These are phyloP conservation scores for Psilocybe azurescens DNA, from an alignment of 768 basidiomycete genomes.

Conservation along the genomic window DNA sequence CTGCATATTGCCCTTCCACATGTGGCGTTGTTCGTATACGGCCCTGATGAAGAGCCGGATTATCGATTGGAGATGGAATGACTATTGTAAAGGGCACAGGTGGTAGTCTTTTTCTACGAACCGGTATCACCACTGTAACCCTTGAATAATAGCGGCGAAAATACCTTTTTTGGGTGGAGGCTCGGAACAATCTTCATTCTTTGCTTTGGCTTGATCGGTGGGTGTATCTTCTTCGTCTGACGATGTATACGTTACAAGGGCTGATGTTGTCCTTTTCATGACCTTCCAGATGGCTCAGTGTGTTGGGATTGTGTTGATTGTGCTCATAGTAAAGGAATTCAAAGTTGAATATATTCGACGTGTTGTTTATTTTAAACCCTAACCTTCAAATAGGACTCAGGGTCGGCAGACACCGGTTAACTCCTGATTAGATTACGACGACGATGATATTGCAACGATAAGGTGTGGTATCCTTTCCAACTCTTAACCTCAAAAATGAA, in stretches of 20 bases:
- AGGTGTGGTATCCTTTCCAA: neutral
- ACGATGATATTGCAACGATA: neutral
- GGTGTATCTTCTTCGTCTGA: constrained; percentile 48
- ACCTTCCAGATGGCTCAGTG: neutral
- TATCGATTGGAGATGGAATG: constrained; percentile 59
- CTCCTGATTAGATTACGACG: constrained; percentile 5
- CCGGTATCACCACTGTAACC: constrained; percentile 63
- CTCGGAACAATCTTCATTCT: neutral
- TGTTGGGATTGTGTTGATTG: no score
- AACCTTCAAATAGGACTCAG: constrained; percentile 23
- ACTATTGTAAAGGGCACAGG: constrained; percentile 39
- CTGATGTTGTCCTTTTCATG: constrained; percentile 42
- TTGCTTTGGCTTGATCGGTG: neutral
- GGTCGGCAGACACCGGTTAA: neutral
- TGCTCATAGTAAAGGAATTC: no score
- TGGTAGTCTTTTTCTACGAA: constrained; percentile 44
- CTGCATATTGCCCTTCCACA: constrained; percentile 85
- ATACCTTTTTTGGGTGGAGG: constrained; percentile 46
- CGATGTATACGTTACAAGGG: constrained; percentile 54
- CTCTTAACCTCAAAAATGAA: constrained; percentile 44
- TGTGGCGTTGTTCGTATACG: constrained; percentile 76
- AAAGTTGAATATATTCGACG: neutral
- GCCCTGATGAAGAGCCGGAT: constrained; percentile 86
- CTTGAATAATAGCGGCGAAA: constrained; percentile 61
- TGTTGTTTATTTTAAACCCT: constrained; percentile 22